Evolutionary conservation across 805 yeast genomes (phyloP).

Genomic region (Wickerhamomyces mucosus): DNA sequence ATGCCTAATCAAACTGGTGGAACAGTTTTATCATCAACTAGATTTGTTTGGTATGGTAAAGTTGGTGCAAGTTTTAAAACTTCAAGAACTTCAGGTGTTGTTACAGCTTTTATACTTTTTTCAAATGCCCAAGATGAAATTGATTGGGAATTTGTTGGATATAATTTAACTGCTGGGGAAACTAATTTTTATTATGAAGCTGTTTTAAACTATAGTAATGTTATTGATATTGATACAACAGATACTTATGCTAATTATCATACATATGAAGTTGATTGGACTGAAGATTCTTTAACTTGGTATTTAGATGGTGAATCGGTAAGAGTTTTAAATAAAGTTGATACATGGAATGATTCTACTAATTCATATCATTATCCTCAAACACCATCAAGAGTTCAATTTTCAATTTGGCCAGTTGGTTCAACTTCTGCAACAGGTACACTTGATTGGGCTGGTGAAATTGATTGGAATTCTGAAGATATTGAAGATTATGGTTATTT

Average conservation of each 20-base stretch:
- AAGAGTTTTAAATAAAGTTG: constrained; percentile 53
- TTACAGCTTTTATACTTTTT: constrained; percentile 71
- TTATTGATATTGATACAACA: constrained; percentile 29
- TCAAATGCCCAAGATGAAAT: constrained; percentile 87
- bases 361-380: constrained; percentile 54
- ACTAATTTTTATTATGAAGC: constrained; percentile 79
- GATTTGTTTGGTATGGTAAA: constrained; percentile 84
- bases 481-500: constrained; percentile 72
- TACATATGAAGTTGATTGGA: constrained; percentile 74
- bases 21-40: constrained; percentile 70
- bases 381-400: constrained; percentile 65
- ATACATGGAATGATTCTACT: constrained; percentile 55
- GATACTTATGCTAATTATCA: constrained; percentile 65
- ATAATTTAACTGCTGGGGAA: constrained; percentile 56
- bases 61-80: constrained; percentile 60
- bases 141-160: constrained; percentile 82
- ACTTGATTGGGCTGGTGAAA: constrained; percentile 73
- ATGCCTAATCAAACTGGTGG: constrained; percentile 75
- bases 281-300: constrained; percentile 64
- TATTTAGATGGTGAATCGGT: constrained; percentile 55
- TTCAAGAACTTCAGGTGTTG: constrained; percentile 74
- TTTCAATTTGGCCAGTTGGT: constrained; percentile 79
- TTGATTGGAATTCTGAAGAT: constrained; percentile 76
- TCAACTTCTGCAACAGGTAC: constrained; percentile 50
- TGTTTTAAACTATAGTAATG: constrained; percentile 55